phyloP scores from a whole-genome alignment of 2,329 filamentous ascomycete genomes.

The Aschersonia sp. region DNA sequence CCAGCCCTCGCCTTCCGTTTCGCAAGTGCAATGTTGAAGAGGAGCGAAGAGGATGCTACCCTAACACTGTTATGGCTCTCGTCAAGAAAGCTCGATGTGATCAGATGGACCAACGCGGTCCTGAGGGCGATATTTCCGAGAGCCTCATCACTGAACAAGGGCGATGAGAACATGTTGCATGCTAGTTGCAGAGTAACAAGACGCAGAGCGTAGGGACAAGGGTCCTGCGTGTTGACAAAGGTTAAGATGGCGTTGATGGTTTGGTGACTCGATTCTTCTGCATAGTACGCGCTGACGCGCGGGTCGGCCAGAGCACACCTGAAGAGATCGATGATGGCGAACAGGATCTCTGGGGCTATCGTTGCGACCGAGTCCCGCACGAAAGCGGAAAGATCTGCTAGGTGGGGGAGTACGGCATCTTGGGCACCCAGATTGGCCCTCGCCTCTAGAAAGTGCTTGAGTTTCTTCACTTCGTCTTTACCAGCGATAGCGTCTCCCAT shows the following conservation, averaged over 20 bases:
- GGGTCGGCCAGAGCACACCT: constrained; percentile 64
- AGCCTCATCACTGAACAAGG: constrained; percentile 54
- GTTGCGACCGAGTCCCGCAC: constrained; percentile 38
- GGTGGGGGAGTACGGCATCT: constrained; percentile 56
- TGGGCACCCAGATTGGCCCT: constrained; percentile 43
- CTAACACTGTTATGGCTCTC: constrained; percentile 58
- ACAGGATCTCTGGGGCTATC: constrained; percentile 52
- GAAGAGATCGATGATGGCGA: constrained; percentile 75
- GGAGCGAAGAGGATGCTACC: constrained; percentile 67
- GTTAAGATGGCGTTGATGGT: constrained; percentile 50
- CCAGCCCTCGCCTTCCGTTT: constrained; percentile 53
- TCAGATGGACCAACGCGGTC: constrained; percentile 47
- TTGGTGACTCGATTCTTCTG: constrained; percentile 53
- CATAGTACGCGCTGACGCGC: constrained; percentile 68
- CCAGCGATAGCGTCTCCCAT: constrained; percentile 47
- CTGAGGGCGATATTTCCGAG: constrained; percentile 37
- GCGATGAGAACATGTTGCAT: constrained; percentile 72
- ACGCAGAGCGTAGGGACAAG: constrained; percentile 66
- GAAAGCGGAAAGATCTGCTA: constrained; percentile 49
- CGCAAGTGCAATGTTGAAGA: constrained; percentile 66
- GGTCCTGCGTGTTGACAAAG: constrained; percentile 38
- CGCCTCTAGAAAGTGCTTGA: constrained; percentile 58
- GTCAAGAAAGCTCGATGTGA: constrained; percentile 69
- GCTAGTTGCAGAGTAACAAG: constrained; percentile 71
- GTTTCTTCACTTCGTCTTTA: constrained; percentile 42